Conservation (phyloP, 2,329 filamentous ascomycete genomes). For the Colletotrichum lupini region DNA sequence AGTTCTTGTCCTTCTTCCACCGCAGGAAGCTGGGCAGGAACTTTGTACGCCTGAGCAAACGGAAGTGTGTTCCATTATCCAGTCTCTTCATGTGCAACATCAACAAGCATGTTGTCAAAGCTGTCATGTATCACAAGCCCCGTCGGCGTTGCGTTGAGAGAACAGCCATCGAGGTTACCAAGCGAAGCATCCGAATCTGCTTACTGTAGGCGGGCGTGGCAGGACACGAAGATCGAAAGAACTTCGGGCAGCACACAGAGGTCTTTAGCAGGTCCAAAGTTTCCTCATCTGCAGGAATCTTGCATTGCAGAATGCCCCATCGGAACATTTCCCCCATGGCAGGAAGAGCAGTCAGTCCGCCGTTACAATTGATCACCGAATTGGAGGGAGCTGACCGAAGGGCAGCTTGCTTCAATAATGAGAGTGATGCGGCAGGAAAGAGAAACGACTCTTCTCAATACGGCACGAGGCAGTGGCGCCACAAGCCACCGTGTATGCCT, state of each 20-base stretch:
- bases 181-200: background rate
- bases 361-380: background rate
- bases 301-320: constrained; percentile 20
- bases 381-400: background rate
- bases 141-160: background rate
- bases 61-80: background rate
- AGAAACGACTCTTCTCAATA: no score
- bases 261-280: background rate
- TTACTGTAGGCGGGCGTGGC: background rate
- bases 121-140: background rate
- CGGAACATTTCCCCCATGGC: constrained; percentile 12
- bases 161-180: background rate
- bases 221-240: background rate
- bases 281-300: constrained; percentile 17
- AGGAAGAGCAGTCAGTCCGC: background rate
- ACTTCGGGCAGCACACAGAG: background rate
- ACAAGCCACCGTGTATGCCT: no score
- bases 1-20: background rate
- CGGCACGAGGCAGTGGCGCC: background rate
- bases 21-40: constrained; percentile 23
- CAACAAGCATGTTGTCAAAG: background rate
- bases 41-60: constrained; percentile 18
- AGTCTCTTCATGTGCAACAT: constrained; percentile 7
- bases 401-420: background rate
- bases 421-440: background rate